Percentiles rank a stretch among this genome's conserved stretches.
These are phyloP conservation scores for Vitellaria paradoxa DNA, from an alignment of 179 eudicot species.

Conservation along the genomic window DNA sequence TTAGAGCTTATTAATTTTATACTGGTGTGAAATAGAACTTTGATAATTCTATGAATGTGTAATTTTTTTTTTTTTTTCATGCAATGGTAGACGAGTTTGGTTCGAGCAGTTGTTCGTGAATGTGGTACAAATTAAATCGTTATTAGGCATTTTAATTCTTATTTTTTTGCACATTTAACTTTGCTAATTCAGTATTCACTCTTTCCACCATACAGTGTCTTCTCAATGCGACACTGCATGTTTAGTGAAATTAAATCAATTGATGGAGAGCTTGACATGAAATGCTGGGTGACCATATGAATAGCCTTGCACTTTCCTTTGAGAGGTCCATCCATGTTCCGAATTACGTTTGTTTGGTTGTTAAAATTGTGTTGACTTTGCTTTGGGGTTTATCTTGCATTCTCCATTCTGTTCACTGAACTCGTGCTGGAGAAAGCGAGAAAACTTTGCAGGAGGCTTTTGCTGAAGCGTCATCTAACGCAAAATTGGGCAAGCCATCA, in stretches of 20 bases:
- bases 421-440: constrained; percentile 95
- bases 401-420: constrained; percentile 82
- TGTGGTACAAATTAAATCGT: constrained; percentile 71
- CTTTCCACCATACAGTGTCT: too few species aligned
- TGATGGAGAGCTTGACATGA: too few species aligned
- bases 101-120: constrained; percentile 93
- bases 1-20: too few species aligned
- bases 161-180: not conserved
- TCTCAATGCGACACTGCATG: too few species aligned
- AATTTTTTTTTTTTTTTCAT: not conserved
- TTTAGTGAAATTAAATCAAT: too few species aligned
- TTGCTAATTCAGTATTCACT: too few species aligned
- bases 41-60: too few species aligned
- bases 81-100: constrained; percentile 80
- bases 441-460: constrained; percentile 83
- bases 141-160: constrained; percentile 50
- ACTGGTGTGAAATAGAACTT: too few species aligned
- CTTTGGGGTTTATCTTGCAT: constrained; percentile 46
- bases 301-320: too few species aligned
- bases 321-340: not conserved
- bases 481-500: constrained; percentile 69
- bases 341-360: not conserved
- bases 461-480: constrained; percentile 68
- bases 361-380: not conserved
- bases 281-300: too few species aligned